These are phyloP conservation scores for Crucibulum parvulum DNA, from an alignment of 1,284 basidiomycete genomes.

Conservation along the genomic window DNA sequence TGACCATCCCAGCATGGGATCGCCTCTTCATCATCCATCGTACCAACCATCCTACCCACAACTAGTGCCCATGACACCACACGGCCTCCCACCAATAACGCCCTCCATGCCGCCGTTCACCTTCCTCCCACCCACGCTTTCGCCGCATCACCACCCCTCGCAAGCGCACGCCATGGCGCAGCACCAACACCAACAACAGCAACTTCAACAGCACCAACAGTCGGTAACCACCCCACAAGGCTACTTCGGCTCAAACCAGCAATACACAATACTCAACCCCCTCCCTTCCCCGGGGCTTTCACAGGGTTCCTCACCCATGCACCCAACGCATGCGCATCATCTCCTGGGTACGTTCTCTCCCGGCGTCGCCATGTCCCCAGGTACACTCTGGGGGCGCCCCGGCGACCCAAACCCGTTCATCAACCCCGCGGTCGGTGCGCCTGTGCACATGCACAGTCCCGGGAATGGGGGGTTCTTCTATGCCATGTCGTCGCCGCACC, in stretches of 20 bases:
- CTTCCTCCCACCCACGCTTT: constrained; percentile 45
- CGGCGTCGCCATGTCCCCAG: constrained; percentile 74
- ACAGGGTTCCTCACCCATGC: constrained; percentile 1
- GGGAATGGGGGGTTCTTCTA: constrained; percentile 45
- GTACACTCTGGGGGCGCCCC: constrained; percentile 69
- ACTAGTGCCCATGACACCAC: constrained; percentile 58
- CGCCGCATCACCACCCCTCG: neutral
- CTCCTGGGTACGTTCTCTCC: constrained; percentile 58
- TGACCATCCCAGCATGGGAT: constrained; percentile 38
- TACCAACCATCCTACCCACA: constrained; percentile 25
- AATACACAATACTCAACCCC: constrained; percentile 1
- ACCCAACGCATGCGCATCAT: constrained; percentile 5
- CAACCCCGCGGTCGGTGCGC: constrained; percentile 75
- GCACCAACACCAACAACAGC: constrained; percentile 6
- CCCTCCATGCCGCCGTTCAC: constrained; percentile 83
- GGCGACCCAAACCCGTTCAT: constrained; percentile 62
- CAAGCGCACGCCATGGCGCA: neutral
- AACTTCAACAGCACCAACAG: neutral
- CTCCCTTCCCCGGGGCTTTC: constrained; percentile 9
- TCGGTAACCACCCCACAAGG: neutral
- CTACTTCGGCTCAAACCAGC: constrained; percentile 1
- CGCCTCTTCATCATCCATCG: constrained; percentile 32
- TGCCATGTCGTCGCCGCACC: constrained; percentile 35
- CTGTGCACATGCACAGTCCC: constrained; percentile 47
- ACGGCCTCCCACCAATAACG: constrained; percentile 78